These are phyloP conservation scores for Apophysomyces elegans DNA, from an alignment of 371 early-diverging fungal species.

Conservation along the genomic window DNA sequence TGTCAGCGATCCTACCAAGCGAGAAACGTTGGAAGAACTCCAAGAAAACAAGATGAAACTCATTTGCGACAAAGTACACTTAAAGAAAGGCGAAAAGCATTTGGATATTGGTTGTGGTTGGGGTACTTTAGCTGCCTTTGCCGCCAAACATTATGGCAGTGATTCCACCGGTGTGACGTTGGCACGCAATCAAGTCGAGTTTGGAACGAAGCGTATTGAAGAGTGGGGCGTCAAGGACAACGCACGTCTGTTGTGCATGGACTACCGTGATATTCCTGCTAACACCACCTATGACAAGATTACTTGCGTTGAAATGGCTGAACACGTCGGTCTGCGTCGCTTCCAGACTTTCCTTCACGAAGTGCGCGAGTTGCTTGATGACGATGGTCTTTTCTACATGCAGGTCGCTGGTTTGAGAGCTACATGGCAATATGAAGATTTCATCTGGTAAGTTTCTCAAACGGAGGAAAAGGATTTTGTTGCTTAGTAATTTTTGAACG, in stretches of 20 bases:
- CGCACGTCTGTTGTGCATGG: slow-evolving; percentile 87
- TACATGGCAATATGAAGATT: slow-evolving; percentile 89
- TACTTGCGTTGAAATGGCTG: slow-evolving; percentile 96
- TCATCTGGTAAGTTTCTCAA: slow-evolving; percentile 64
- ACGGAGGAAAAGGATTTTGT: neutral
- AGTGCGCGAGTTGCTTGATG: slow-evolving; percentile 92
- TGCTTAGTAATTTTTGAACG: neutral
- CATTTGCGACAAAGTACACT: slow-evolving; percentile 85
- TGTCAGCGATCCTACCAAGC: slow-evolving; percentile 71
- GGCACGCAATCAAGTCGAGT: slow-evolving; percentile 88
- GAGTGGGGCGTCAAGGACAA: slow-evolving; percentile 81
- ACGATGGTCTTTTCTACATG: slow-evolving; percentile 96
- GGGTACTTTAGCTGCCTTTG: slow-evolving; percentile 92
- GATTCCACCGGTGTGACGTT: slow-evolving; percentile 94
- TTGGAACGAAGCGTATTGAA: slow-evolving; percentile 83
- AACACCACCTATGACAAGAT: slow-evolving; percentile 91
- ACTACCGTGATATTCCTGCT: slow-evolving; percentile 95
- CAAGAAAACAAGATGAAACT: slow-evolving; percentile 94
- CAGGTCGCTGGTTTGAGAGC: slow-evolving; percentile 96
- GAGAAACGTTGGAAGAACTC: slow-evolving; percentile 90
- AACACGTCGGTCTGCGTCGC: slow-evolving; percentile 95
- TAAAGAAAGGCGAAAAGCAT: slow-evolving; percentile 89
- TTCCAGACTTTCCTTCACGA: slow-evolving; percentile 92
- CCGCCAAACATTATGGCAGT: slow-evolving; percentile 87
- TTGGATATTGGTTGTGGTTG: slow-evolving; percentile 99